A percentile compares a stretch with the other conserved stretches of the same genome.
Evolutionary conservation across 2,329 filamentous ascomycete genomes (phyloP).

Genomic region (Nemania serpens): DNA sequence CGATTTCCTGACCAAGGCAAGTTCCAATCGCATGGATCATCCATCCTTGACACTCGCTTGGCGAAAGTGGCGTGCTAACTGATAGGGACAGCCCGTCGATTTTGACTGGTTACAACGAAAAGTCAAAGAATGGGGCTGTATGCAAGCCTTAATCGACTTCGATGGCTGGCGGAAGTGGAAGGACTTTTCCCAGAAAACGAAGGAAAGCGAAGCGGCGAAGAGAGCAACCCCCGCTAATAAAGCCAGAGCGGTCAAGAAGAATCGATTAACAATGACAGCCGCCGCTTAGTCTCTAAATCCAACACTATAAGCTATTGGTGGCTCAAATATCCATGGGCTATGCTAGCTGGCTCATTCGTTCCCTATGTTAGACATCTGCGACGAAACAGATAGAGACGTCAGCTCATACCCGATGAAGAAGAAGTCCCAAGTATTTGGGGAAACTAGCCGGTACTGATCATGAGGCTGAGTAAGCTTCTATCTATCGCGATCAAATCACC

Average conservation of each 20-base stretch:
- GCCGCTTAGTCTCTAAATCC: slow-evolving; percentile 27
- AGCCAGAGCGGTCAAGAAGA: slow-evolving; percentile 50
- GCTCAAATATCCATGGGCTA: background rate
- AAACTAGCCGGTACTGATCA: background rate
- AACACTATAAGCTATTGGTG: too few species aligned
- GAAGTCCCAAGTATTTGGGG: background rate
- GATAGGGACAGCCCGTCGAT: slow-evolving; percentile 77
- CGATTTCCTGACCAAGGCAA: slow-evolving; percentile 95
- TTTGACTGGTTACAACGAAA: slow-evolving; percentile 97
- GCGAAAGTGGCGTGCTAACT: slow-evolving; percentile 4
- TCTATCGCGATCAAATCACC: background rate
- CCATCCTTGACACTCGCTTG: background rate
- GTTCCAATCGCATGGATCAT: slow-evolving; percentile 27
- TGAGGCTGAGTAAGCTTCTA: background rate
- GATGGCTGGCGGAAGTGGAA: slow-evolving; percentile 99
- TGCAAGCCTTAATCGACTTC: slow-evolving; percentile 98
- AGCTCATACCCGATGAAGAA: background rate
- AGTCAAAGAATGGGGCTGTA: slow-evolving; percentile 99
- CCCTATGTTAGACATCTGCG: background rate
- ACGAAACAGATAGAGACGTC: background rate
- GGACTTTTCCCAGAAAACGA: slow-evolving; percentile 65
- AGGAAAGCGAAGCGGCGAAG: slow-evolving; percentile 49
- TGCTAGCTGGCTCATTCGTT: background rate
- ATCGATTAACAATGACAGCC: slow-evolving; percentile 46
- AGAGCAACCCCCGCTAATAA: slow-evolving; percentile 46